These are phyloP conservation scores for Lomentospora prolificans DNA, from an alignment of 2,329 filamentous ascomycete species.

Conservation along the genomic window DNA sequence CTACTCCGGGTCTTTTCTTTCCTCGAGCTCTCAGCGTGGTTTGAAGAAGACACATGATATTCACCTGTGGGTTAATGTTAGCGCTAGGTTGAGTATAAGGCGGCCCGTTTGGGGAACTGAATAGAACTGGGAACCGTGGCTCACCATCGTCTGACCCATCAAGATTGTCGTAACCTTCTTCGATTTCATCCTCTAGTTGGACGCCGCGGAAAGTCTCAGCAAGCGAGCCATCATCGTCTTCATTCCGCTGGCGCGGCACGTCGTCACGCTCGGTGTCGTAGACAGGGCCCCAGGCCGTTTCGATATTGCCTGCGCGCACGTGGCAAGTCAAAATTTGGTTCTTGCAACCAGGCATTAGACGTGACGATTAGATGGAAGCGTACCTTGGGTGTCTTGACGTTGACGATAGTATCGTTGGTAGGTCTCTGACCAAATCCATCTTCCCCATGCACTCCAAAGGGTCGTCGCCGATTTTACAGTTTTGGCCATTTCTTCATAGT, in stretches of 20 bases:
- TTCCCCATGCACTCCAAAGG: constrained; percentile 14
- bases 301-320: not conserved
- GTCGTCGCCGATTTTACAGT: not conserved
- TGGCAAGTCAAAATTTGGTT: constrained; percentile 4
- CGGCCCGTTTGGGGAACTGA: no score
- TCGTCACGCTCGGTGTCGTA: not conserved
- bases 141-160: not conserved
- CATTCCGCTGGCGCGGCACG: not conserved
- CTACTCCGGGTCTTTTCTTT: not conserved
- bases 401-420: constrained; percentile 20
- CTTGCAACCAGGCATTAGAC: not conserved
- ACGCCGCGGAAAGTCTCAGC: not conserved
- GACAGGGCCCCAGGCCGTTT: constrained; percentile 4
- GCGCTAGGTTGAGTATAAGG: no score
- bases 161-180: constrained; percentile 1
- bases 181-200: constrained; percentile 8
- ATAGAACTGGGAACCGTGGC: no score
- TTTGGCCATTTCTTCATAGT: constrained; percentile 9
- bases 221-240: not conserved
- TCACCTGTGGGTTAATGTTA: not conserved
- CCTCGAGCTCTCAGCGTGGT: not conserved
- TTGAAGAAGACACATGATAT: not conserved
- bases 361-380: not conserved
- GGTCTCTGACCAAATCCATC: constrained; percentile 19
- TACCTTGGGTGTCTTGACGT: constrained; percentile 20